Base-by-base conservation (phyloP, 2,329 filamentous ascomycete species). In the Fusarium robinianum region DNA sequence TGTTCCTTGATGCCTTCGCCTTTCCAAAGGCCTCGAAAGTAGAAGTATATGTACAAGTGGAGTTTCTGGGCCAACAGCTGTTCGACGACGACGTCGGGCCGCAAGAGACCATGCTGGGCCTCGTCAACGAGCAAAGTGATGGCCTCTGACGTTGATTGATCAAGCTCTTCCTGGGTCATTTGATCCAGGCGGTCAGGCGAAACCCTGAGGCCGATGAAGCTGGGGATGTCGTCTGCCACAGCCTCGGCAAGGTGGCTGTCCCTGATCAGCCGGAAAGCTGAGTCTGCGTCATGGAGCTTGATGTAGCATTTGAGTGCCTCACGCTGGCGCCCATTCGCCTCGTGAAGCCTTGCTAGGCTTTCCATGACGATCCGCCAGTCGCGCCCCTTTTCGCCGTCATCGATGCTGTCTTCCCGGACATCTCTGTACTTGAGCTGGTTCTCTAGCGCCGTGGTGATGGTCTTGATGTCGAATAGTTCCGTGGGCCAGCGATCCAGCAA, bases 311-410 rank as follows among this genome's bases (percentile, higher is more conserved):
- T 85, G 30, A 99, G 73, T 2, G 95, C 92, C 63, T 97, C 90
- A 41, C 87, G 80, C 53, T 88, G 84, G 43, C 88, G 84, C 1
- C 89, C 88, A 55, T 85, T 87, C 7, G 88, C 87, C 42, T 96
- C 81, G 63, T 92, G 89, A 11, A 99, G 74, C 62, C 85, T 90
- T 1, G 90, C 92, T 23, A 99, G 74, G 46, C 87, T 84, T 62
- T 91, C 89, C 72, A 90, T 84, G n/a, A 99, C 79, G 46, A 95
- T 87, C 16, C 83, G 82, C 92, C 92, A 97, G 62, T 97, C 91
- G 41, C 86, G 75, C 0, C 86, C 87, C 52, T 77, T 78, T 53
- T 85, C 79, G 3, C 85, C 86, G 46, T 83, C 83, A 61, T 94
- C 85, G 23, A 91, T 72, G 34, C 84, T 88, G 53, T 90, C 87